Conservation (phyloP, 176 grass and related monocot species). For the Ampelocalamus luodianensis region DNA sequence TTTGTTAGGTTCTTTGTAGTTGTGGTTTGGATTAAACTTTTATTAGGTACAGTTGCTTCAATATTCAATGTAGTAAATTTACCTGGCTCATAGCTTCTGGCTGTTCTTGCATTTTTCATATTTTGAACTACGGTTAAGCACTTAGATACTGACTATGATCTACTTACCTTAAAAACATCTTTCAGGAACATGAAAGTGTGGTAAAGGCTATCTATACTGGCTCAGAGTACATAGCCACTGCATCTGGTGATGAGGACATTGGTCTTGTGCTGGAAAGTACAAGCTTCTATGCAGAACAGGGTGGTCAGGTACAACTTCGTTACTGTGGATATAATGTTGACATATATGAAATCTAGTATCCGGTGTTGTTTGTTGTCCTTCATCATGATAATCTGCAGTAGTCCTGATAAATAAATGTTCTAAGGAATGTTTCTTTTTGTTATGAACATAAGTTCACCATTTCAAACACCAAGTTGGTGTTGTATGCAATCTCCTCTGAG, state of each 20-base stretch:
- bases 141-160: neutral
- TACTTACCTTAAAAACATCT: conserved; percentile 34
- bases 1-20: neutral
- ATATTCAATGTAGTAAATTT: conserved; percentile 7
- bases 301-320: conserved; percentile 75
- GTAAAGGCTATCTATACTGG: too few relatives aligned
- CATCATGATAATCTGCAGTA: neutral
- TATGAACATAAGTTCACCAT: neutral
- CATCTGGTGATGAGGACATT: conserved; percentile 56
- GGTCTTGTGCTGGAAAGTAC: conserved; percentile 91
- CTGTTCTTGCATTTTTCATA: conserved; percentile 24
- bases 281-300: conserved; percentile 98
- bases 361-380: neutral
- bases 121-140: conserved; percentile 17
- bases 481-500: neutral
- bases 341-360: conserved; percentile 12
- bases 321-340: neutral
- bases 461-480: neutral
- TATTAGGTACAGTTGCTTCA: conserved; percentile 1
- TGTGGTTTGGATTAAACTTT: conserved; percentile 13
- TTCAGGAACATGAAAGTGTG: conserved; percentile 77
- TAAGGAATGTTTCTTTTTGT: neutral
- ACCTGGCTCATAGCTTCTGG: neutral
- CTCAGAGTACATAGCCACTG: conserved; percentile 59
- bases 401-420: neutral